Evolutionary conservation across 2,329 filamentous ascomycete genomes (phyloP).

Genomic region (Chrysoporthe austroafricana): DNA sequence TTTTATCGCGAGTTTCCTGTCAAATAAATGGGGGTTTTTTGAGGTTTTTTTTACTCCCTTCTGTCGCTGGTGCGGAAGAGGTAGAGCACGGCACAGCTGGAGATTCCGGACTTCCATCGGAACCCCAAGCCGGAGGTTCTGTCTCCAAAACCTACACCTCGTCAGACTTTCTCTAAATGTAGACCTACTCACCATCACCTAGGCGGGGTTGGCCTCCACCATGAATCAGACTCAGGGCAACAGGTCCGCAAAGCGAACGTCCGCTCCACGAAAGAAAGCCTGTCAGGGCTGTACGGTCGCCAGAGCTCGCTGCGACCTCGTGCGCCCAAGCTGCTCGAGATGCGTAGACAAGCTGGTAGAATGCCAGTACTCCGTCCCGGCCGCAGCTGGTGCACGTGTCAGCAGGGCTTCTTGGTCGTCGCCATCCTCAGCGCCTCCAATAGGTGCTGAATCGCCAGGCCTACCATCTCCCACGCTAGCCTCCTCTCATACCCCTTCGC

Average conservation of each 20-base stretch:
- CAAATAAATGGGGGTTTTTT: neutral
- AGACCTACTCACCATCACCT: neutral
- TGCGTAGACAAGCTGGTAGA: neutral
- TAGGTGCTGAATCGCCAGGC: neutral
- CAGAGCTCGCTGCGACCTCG: constrained; percentile 10
- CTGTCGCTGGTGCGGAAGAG: too few relatives aligned
- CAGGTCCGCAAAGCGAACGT: neutral
- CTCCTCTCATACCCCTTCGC: neutral
- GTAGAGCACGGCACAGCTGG: neutral
- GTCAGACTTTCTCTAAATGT: neutral
- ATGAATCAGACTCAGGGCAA: neutral
- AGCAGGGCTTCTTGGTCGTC: neutral
- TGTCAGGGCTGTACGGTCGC: constrained; percentile 1
- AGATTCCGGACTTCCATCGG: neutral
- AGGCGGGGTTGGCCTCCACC: neutral
- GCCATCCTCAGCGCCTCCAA: neutral
- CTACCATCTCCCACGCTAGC: neutral
- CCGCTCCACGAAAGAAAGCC: neutral
- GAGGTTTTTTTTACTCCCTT: too few relatives aligned
- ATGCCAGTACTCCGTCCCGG: constrained; percentile 4
- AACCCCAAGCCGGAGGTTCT: neutral
- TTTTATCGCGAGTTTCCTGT: neutral
- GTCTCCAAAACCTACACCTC: neutral
- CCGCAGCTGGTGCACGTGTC: constrained; percentile 7
- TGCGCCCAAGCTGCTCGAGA: constrained; percentile 11